Conservation (phyloP, 2,329 filamentous ascomycete species). For the Fonsecaea erecta region DNA sequence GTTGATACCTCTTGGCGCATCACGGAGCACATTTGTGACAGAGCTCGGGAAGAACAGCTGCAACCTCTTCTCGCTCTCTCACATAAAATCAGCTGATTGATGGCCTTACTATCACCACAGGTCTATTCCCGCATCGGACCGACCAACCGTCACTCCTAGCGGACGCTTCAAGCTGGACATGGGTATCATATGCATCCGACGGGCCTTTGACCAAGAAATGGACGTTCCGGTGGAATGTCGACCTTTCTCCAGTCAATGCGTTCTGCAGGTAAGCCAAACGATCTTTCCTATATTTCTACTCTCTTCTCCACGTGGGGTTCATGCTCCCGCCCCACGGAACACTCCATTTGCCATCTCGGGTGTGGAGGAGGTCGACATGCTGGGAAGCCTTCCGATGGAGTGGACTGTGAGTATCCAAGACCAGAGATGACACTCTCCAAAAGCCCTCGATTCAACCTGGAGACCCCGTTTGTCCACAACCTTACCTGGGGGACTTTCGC, state of each 20-base stretch:
- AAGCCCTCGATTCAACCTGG: neutral
- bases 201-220: neutral
- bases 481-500: neutral
- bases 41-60: neutral
- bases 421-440: neutral
- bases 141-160: neutral
- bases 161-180: neutral
- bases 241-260: neutral
- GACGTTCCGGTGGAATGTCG: slow-evolving; percentile 6
- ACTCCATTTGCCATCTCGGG: neutral
- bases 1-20: neutral
- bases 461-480: neutral
- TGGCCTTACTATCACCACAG: neutral
- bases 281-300: neutral
- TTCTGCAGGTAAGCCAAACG: neutral
- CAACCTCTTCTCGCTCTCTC: neutral
- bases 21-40: neutral
- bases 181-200: neutral
- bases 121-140: slow-evolving; percentile 12
- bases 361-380: neutral
- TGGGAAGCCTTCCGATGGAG: neutral
- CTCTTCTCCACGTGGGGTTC: slow-evolving; percentile 20
- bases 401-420: neutral
- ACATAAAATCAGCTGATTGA: neutral
- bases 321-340: neutral